Evolutionary conservation across 179 eudicot genomes (phyloP).

Genomic region (Spergularia azorica): DNA sequence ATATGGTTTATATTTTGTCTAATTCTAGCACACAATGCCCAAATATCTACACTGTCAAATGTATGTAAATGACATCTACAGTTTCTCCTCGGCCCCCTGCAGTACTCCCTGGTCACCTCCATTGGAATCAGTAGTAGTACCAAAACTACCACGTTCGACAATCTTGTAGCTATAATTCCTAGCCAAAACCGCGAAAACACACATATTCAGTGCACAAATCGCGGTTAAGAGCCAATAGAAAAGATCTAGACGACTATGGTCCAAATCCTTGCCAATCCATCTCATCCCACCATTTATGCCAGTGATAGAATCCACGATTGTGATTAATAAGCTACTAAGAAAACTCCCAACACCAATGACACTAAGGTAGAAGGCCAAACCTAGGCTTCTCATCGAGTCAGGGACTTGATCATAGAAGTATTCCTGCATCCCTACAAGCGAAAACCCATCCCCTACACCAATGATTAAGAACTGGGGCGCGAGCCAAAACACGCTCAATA

Average conservation of each 20-base stretch:
- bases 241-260: slow-evolving; percentile 57
- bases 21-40: too few species aligned
- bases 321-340: slow-evolving; percentile 53
- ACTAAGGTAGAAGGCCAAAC: slow-evolving; percentile 66
- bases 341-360: slow-evolving; percentile 66
- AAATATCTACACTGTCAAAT: too few species aligned
- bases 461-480: slow-evolving; percentile 60
- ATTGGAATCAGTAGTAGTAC: slow-evolving; percentile 37
- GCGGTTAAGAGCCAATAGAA: slow-evolving; percentile 62
- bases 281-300: slow-evolving; percentile 36
- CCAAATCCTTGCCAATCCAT: slow-evolving; percentile 75
- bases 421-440: slow-evolving; percentile 82
- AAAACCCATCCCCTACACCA: slow-evolving; percentile 64
- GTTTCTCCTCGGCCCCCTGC: background rate
- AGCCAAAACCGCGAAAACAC: slow-evolving; percentile 41
- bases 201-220: slow-evolving; percentile 44
- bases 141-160: slow-evolving; percentile 33
- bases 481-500: slow-evolving; percentile 61
- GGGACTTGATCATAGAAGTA: slow-evolving; percentile 80
- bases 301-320: slow-evolving; percentile 42
- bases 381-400: slow-evolving; percentile 77
- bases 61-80: background rate
- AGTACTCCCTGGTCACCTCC: slow-evolving; percentile 26
- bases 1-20: too few species aligned
- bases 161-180: slow-evolving; percentile 56